Conservation (phyloP, 805 yeast species). For the Nematodospora valgi region DNA sequence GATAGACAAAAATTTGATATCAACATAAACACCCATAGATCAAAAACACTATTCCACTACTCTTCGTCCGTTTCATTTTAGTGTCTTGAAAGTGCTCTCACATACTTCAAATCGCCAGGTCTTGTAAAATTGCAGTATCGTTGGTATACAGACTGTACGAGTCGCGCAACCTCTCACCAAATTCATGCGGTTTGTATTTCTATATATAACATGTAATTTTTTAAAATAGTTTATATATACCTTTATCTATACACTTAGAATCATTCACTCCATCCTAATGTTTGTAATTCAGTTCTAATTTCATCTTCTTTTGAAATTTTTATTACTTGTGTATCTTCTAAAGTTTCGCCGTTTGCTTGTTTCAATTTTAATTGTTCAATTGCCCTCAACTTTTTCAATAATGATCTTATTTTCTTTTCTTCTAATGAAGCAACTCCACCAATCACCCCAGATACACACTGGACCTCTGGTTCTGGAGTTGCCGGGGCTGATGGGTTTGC, state of each 20-base stretch:
- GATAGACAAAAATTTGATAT: no score
- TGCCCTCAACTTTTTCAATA: slow-evolving; percentile 93
- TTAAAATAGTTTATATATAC: no score
- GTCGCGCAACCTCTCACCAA: no score
- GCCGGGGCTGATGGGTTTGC: slow-evolving; percentile 8
- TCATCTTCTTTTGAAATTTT: slow-evolving; percentile 85
- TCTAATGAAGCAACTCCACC: slow-evolving; percentile 72
- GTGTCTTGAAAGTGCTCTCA: no score
- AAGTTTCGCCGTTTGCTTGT: slow-evolving; percentile 74
- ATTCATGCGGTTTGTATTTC: no score
- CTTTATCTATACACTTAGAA: not conserved
- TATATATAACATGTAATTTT: no score
- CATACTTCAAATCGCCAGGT: no score
- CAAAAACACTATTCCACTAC: no score
- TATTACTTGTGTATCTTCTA: slow-evolving; percentile 89
- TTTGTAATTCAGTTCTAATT: slow-evolving; percentile 68
- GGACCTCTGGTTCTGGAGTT: slow-evolving; percentile 9
- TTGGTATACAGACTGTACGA: no score
- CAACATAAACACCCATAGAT: no score
- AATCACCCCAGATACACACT: slow-evolving; percentile 28
- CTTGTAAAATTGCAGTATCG: no score
- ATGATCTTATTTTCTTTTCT: slow-evolving; percentile 87
- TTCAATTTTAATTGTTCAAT: slow-evolving; percentile 85
- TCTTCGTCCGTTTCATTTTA: no score
- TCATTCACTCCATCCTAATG: slow-evolving; percentile 62